A percentile compares a stretch with the other conserved stretches of the same genome.
These are phyloP conservation scores for Suhomyces guaymorum DNA, from an alignment of 1,139 yeast species.

Conservation along the genomic window DNA sequence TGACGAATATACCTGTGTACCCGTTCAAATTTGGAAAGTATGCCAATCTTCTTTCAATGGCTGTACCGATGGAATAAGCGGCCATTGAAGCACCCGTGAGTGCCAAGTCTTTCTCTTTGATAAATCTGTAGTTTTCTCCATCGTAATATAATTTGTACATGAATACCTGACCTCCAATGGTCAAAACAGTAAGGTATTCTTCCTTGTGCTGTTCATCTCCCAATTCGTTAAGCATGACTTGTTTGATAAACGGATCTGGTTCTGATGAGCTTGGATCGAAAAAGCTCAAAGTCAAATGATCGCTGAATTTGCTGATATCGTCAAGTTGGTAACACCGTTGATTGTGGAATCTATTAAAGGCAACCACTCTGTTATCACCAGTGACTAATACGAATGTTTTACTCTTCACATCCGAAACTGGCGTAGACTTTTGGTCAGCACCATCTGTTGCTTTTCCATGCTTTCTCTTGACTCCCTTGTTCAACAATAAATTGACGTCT, in stretches of 20 bases:
- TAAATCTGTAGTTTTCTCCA: constrained; percentile 50
- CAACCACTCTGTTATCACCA: constrained; percentile 72
- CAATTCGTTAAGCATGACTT: constrained; percentile 61
- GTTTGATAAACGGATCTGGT: constrained; percentile 77
- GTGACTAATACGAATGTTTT: constrained; percentile 67
- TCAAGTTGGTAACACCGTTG: constrained; percentile 67
- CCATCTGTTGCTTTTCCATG: constrained; percentile 18
- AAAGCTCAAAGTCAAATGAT: constrained; percentile 50
- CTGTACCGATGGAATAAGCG: constrained; percentile 68
- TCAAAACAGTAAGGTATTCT: constrained; percentile 68
- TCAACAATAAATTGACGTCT: constrained; percentile 34
- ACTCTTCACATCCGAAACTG: constrained; percentile 34
- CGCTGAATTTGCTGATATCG: constrained; percentile 59
- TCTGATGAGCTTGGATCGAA: constrained; percentile 61
- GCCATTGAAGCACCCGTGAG: constrained; percentile 78
- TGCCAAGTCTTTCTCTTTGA: constrained; percentile 48
- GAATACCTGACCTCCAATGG: constrained; percentile 77
- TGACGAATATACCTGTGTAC: constrained; percentile 62
- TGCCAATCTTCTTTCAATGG: constrained; percentile 67
- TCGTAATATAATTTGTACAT: constrained; percentile 62
- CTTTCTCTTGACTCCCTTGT: constrained; percentile 36
- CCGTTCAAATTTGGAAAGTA: constrained; percentile 61
- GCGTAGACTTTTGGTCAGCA: constrained; percentile 1
- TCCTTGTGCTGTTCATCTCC: constrained; percentile 58
- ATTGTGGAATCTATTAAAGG: constrained; percentile 63